phyloP scores from a whole-genome alignment of 352 stramenopile species.

The Phytophthora chlamydospora region DNA sequence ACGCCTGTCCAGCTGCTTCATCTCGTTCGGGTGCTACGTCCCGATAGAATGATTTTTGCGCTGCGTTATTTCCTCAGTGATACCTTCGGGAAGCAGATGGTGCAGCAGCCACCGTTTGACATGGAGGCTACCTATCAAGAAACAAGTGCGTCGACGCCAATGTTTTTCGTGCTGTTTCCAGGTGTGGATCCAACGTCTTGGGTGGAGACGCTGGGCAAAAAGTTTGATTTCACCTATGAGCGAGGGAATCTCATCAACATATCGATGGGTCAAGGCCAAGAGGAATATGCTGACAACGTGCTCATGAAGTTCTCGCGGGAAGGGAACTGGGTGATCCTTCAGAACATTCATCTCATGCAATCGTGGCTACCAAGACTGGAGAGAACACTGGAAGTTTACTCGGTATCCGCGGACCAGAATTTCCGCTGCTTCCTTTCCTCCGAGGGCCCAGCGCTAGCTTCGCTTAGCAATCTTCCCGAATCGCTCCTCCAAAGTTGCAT shows the following conservation, averaged over 20 bases:
- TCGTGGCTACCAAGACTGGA: conserved; percentile 90
- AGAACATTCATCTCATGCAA: conserved; percentile 94
- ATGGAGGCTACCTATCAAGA: conserved; percentile 88
- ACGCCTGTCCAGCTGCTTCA: conserved; percentile 74
- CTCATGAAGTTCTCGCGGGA: conserved; percentile 76
- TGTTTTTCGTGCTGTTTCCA: conserved; percentile 93
- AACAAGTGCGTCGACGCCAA: conserved; percentile 90
- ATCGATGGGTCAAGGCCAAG: conserved; percentile 92
- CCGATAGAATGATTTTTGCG: conserved; percentile 82
- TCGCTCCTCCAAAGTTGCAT: conserved; percentile 87
- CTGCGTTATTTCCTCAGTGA: conserved; percentile 68
- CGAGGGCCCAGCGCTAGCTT: conserved; percentile 83
- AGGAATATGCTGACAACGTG: conserved; percentile 70
- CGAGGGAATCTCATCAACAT: conserved; percentile 81
- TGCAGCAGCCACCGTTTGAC: conserved; percentile 90
- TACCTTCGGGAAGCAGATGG: conserved; percentile 60
- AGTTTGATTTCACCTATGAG: conserved; percentile 85
- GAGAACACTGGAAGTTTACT: conserved; percentile 75
- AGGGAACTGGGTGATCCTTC: conserved; percentile 90
- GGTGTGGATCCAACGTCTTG: conserved; percentile 88
- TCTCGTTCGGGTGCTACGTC: conserved; percentile 81
- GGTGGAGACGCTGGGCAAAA: conserved; percentile 85
- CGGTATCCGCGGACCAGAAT: conserved; percentile 86
- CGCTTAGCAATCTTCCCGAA: conserved; percentile 91
- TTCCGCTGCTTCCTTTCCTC: conserved; percentile 96